Conservation (phyloP, 2,329 filamentous ascomycete genomes). For the Colletotrichum camelliae region DNA sequence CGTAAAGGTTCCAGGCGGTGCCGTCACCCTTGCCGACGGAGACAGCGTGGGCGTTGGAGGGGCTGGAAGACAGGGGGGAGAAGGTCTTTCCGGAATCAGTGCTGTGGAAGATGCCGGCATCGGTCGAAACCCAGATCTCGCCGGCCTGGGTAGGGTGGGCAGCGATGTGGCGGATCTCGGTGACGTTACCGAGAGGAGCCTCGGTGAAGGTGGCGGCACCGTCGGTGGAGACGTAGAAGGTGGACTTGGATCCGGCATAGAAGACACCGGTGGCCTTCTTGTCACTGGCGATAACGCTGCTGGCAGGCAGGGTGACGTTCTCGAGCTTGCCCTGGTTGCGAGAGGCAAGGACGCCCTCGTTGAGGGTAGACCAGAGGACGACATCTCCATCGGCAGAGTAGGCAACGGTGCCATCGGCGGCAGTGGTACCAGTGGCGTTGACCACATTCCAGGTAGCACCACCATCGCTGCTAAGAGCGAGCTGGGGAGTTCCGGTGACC, state of each 20-base stretch:
- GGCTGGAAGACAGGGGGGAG: slow-evolving; percentile 36
- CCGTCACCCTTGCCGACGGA: slow-evolving; percentile 47
- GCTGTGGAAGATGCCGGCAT: slow-evolving; percentile 59
- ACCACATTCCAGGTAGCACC: slow-evolving; percentile 55
- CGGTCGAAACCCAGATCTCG: slow-evolving; percentile 63
- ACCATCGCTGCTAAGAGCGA: slow-evolving; percentile 55
- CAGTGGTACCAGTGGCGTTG: slow-evolving; percentile 48
- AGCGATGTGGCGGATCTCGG: slow-evolving; percentile 59
- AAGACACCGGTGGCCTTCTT: slow-evolving; percentile 58
- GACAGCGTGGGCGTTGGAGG: slow-evolving; percentile 47
- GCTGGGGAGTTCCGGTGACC: slow-evolving; percentile 43
- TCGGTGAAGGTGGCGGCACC: slow-evolving; percentile 49
- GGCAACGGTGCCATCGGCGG: slow-evolving; percentile 51
- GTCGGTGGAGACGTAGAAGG: slow-evolving; percentile 59
- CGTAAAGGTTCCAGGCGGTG: slow-evolving; percentile 50
- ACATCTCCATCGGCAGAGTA: slow-evolving; percentile 57
- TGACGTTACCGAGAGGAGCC: slow-evolving; percentile 40
- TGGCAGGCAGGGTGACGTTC: slow-evolving; percentile 48
- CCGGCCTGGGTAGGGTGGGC: slow-evolving; percentile 62
- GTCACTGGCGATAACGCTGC: slow-evolving; percentile 58
- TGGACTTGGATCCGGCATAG: slow-evolving; percentile 51
- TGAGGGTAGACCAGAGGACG: slow-evolving; percentile 50
- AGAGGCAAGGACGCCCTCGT: slow-evolving; percentile 47
- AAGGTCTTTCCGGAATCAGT: slow-evolving; percentile 57
- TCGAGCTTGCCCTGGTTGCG: slow-evolving; percentile 46